phyloP scores from a whole-genome alignment of 257 asterid species.

The Anisodus acutangulus region DNA sequence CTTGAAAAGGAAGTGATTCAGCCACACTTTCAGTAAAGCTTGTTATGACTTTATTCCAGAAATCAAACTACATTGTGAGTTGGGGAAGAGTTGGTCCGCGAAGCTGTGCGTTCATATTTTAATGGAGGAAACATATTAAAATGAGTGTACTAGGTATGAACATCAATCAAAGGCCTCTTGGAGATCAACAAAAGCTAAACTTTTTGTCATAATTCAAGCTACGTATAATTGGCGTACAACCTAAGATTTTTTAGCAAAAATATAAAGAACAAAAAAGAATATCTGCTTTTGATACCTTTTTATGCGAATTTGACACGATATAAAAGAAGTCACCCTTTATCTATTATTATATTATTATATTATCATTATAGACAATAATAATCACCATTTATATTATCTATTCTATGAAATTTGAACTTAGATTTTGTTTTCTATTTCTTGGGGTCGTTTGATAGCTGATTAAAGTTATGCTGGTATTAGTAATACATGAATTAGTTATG shows the following conservation, averaged over 20 bases:
- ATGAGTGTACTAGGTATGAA: not conserved
- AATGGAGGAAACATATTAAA: not conserved
- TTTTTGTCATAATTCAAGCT: not conserved
- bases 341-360: not conserved
- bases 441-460: too few species aligned
- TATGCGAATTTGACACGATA: not conserved
- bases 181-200: not conserved
- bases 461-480: too few species aligned
- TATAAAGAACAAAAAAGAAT: not conserved
- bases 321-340: not conserved
- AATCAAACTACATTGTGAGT: too few species aligned
- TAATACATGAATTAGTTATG: too few species aligned
- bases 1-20: too few species aligned
- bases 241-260: not conserved
- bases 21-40: too few species aligned
- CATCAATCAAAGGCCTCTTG: too few species aligned
- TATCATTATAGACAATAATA: not conserved
- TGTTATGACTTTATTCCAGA: too few species aligned
- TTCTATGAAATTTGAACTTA: not conserved
- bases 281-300: not conserved
- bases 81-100: too few species aligned
- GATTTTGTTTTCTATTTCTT: not conserved
- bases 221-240: not conserved
- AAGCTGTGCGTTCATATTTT: not conserved
- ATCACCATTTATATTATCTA: not conserved